A percentile compares a stretch with the other conserved stretches of the same genome.
phyloP scores from a whole-genome alignment of 208 protist species.

The Acanthamoeba sp. region DNA sequence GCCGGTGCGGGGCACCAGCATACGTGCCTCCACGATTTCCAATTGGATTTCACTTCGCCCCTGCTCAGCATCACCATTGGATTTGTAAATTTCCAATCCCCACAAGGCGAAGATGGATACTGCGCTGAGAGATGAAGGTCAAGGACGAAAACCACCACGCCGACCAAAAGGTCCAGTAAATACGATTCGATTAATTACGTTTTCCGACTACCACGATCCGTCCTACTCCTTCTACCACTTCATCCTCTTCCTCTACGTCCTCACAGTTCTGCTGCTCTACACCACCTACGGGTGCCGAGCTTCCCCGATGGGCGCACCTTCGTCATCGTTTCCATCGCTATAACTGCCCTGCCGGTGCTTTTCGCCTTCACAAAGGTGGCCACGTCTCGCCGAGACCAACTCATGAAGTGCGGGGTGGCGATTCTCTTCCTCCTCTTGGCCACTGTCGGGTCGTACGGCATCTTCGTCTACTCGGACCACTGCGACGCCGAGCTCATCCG shows the following conservation, averaged over 20 bases:
- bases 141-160: not conserved
- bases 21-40: no score
- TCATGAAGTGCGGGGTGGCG: slow-evolving; percentile 29
- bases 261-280: slow-evolving; percentile 65
- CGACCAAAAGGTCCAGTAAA: not conserved
- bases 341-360: slow-evolving; percentile 50
- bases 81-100: no score
- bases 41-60: no score
- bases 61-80: no score
- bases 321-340: slow-evolving; percentile 34
- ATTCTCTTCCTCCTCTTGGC: slow-evolving; percentile 36
- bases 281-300: slow-evolving; percentile 37
- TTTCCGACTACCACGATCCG: slow-evolving; percentile 6
- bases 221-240: slow-evolving; percentile 75
- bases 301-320: slow-evolving; percentile 39
- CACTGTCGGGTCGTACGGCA: not conserved
- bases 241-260: slow-evolving; percentile 68
- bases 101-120: not conserved
- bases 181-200: slow-evolving; percentile 53
- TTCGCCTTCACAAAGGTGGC: slow-evolving; percentile 30
- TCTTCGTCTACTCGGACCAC: slow-evolving; percentile 68
- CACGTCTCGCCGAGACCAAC: not conserved
- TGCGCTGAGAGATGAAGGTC: not conserved
- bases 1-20: no score
- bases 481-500: slow-evolving; percentile 27